Percentiles rank a stretch among this genome's conserved stretches.
Evolutionary conservation across 306 rosid species (phyloP).

Genomic region (Astragalus glycyphyllos): DNA sequence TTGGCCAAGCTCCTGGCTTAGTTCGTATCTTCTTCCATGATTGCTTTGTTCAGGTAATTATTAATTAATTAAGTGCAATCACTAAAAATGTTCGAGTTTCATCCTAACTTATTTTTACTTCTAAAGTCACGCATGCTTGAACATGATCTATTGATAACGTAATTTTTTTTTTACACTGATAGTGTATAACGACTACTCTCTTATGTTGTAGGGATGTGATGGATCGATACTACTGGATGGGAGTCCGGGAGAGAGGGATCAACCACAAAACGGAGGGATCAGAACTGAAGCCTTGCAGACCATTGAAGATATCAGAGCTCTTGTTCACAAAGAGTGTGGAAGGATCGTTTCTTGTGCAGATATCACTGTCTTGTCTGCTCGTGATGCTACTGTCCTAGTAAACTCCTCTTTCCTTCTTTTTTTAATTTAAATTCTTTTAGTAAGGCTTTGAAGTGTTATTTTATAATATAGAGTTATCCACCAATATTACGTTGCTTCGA

Average conservation of each 20-base stretch:
- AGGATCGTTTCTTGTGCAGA: constrained; percentile 67
- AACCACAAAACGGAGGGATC: constrained; percentile 41
- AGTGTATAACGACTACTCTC: too few relatives aligned
- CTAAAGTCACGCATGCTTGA: too few relatives aligned
- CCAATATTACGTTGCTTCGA: too few relatives aligned
- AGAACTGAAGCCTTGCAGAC: constrained; percentile 58
- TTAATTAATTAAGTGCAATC: too few relatives aligned
- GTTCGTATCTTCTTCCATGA: constrained; percentile 74
- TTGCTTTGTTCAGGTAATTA: constrained; percentile 70
- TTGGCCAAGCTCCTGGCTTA: constrained; percentile 66
- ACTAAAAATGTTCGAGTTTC: too few relatives aligned
- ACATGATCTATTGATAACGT: too few relatives aligned
- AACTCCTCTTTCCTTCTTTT: not conserved
- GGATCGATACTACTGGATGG: constrained; percentile 64
- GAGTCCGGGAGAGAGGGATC: constrained; percentile 52
- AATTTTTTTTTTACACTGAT: too few relatives aligned
- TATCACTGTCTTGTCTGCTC: constrained; percentile 64
- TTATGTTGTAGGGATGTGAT: constrained; percentile 65
- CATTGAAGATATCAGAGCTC: constrained; percentile 54
- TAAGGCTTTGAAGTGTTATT: too few relatives aligned
- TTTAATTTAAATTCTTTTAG: not conserved
- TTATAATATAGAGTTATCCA: too few relatives aligned
- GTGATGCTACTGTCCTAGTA: constrained; percentile 67
- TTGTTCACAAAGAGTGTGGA: constrained; percentile 58
- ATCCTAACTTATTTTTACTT: too few relatives aligned